phyloP scores from a whole-genome alignment of 2,329 filamentous ascomycete genomes.

The Lasiodiplodia sp. region DNA sequence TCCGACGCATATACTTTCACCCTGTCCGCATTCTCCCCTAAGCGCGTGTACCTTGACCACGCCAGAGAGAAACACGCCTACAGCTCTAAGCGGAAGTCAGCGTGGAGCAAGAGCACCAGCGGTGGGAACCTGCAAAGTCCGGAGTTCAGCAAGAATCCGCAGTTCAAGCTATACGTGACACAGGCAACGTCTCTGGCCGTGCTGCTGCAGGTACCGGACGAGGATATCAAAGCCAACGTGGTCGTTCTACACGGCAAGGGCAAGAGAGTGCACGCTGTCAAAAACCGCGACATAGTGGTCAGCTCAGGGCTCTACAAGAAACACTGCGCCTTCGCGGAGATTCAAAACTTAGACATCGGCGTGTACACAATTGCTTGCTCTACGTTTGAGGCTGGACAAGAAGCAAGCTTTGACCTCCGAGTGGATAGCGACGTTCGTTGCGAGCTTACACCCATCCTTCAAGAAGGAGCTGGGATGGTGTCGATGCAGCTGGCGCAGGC shows the following conservation, averaged over 20 bases:
- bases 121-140: conserved; percentile 83
- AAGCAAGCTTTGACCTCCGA: conserved; percentile 75
- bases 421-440: conserved; percentile 71
- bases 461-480: conserved; percentile 78
- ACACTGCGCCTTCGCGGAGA: conserved; percentile 75
- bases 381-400: conserved; percentile 83
- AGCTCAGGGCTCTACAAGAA: conserved; percentile 90
- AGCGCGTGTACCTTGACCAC: conserved; percentile 65
- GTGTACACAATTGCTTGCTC: conserved; percentile 89
- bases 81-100: conserved; percentile 65
- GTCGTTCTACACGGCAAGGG: conserved; percentile 82
- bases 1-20: conserved; percentile 82
- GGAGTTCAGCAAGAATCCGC: conserved; percentile 84
- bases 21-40: conserved; percentile 78
- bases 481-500: conserved; percentile 65
- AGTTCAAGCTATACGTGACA: conserved; percentile 73
- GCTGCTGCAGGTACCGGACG: conserved; percentile 71
- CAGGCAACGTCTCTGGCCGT: conserved; percentile 70
- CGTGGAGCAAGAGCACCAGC: conserved; percentile 80
- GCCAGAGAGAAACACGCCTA: conserved; percentile 68
- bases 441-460: conserved; percentile 66
- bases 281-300: conserved; percentile 77
- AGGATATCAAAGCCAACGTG: conserved; percentile 79
- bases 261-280: conserved; percentile 72
- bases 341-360: conserved; percentile 68